Percentiles rank a stretch among this genome's conserved stretches.
These are phyloP conservation scores for Corylus avellana DNA, from an alignment of 306 rosid species.

Conservation along the genomic window DNA sequence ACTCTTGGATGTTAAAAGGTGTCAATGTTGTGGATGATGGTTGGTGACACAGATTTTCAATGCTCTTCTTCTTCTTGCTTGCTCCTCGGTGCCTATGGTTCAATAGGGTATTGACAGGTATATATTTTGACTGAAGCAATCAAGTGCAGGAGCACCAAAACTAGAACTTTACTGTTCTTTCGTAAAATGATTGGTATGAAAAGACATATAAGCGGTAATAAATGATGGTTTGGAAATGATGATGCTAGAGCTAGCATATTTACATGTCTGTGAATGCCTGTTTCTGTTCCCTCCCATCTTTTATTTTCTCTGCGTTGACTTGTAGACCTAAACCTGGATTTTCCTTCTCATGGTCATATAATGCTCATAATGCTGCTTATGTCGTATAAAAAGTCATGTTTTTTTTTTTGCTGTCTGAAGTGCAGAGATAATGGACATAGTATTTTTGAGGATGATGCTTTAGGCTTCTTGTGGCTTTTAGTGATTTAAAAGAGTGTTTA, in stretches of 20 bases:
- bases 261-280: slow-evolving; percentile 12
- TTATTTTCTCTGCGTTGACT: background rate
- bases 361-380: background rate
- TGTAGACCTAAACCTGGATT: background rate
- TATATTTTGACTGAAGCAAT: too few species aligned
- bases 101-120: background rate
- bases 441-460: too few species aligned
- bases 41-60: background rate
- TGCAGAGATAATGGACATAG: too few species aligned
- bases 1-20: background rate
- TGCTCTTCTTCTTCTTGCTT: background rate
- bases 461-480: too few species aligned
- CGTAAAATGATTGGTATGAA: background rate
- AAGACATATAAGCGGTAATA: background rate
- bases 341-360: background rate
- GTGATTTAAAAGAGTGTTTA: too few species aligned
- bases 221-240: background rate
- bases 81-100: background rate
- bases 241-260: background rate
- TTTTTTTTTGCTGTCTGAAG: too few species aligned
- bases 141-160: too few species aligned
- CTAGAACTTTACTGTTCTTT: background rate
- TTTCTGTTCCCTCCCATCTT: slow-evolving; percentile 10
- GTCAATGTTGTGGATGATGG: background rate
- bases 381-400: background rate